phyloP scores from a whole-genome alignment of 148 eudicot species.

The Pharnaceum exiguum region DNA sequence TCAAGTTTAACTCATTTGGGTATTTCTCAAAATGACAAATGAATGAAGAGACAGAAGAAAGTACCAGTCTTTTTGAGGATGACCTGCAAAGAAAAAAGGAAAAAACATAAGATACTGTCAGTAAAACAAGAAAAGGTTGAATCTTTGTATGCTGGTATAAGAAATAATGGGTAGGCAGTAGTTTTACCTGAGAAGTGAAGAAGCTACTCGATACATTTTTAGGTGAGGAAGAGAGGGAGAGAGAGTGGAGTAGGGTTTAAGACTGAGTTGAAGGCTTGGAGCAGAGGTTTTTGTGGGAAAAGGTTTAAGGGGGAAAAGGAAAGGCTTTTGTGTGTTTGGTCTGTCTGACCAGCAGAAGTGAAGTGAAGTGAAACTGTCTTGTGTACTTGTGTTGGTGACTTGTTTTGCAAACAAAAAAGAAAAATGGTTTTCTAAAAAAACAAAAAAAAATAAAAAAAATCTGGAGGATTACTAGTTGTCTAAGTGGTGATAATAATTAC shows the following conservation, averaged over 20 bases:
- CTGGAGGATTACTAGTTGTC: no score
- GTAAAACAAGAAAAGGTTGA: no score
- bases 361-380: no score
- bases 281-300: background rate
- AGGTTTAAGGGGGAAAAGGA: no score
- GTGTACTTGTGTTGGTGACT: no score
- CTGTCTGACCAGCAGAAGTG: no score
- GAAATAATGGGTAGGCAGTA: background rate
- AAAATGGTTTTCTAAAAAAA: no score
- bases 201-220: slow-evolving; percentile 55
- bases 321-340: no score
- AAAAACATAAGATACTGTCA: background rate
- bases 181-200: slow-evolving; percentile 64
- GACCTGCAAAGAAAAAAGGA: slow-evolving; percentile 37
- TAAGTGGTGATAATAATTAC: no score
- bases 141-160: background rate
- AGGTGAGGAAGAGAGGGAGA: background rate
- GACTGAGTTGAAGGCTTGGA: background rate
- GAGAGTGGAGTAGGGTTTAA: slow-evolving; percentile 18
- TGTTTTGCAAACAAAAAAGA: no score
- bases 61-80: slow-evolving; percentile 63
- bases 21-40: background rate
- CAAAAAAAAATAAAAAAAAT: no score
- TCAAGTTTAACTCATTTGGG: background rate
- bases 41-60: background rate